Evolutionary conservation across 2,329 filamentous ascomycete genomes (phyloP).

Genomic region (Trichoderma koningii): DNA sequence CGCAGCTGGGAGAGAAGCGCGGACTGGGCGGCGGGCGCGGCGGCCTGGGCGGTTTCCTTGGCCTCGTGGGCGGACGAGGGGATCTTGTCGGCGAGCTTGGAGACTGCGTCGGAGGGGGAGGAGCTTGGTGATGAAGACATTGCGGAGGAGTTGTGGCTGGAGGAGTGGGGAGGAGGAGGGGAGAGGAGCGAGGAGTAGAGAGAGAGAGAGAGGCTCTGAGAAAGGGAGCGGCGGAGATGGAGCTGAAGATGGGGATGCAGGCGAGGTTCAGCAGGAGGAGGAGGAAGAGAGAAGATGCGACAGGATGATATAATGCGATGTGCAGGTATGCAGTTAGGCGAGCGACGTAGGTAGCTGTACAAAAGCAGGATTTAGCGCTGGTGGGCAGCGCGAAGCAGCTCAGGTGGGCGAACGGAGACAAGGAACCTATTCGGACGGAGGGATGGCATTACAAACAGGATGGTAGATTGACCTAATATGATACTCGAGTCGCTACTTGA

Average conservation of each 20-base stretch:
- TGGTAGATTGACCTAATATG: not conserved
- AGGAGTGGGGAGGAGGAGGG: not conserved
- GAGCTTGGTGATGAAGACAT: slow-evolving; percentile 19
- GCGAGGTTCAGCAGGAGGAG: not conserved
- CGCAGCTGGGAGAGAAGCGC: slow-evolving; percentile 61
- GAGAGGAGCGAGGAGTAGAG: not conserved
- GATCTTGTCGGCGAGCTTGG: slow-evolving; percentile 44
- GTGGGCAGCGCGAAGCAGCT: not conserved
- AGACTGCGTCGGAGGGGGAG: slow-evolving; percentile 29
- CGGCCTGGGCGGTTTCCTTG: slow-evolving; percentile 28
- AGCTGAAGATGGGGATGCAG: not conserved
- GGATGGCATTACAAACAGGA: slow-evolving; percentile 6
- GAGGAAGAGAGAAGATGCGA: not conserved
- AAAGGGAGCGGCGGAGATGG: not conserved
- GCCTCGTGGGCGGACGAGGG: slow-evolving; percentile 46
- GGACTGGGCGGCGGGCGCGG: slow-evolving; percentile 34
- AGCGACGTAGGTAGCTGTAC: not conserved
- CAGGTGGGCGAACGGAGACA: slow-evolving; percentile 10
- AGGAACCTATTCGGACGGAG: slow-evolving; percentile 14
- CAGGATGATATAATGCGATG: too few species aligned
- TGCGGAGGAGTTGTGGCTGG: not conserved
- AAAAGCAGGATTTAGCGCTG: not conserved
- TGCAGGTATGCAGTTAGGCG: slow-evolving; percentile 17
- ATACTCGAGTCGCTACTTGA: not conserved
- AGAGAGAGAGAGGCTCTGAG: not conserved